Base-by-base conservation (phyloP, 371 early-diverging fungal species). In the Apophysomyces ossiformis region DNA sequence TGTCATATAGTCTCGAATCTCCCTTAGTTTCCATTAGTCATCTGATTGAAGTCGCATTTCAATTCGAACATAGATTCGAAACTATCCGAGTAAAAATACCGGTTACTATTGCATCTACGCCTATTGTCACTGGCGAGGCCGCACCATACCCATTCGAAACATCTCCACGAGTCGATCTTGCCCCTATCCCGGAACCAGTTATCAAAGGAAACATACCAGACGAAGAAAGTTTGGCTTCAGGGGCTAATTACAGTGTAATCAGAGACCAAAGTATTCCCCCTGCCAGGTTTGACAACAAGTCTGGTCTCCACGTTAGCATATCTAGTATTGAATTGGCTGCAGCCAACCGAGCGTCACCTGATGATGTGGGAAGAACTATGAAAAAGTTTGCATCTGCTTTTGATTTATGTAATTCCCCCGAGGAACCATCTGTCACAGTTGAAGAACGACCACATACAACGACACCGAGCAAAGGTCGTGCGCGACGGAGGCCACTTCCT, bases 31-130 rank as follows among this genome's bases (percentile, higher is more conserved):
- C 68, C 21, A 68, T 74, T 15, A 66, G 60, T 26, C 74, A 74
- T 57, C 70, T 68, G 37, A 58, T 74, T 7, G 70, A 74, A 43
- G 64, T 74, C 38, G 68, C 70, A 7, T 65, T 74, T n/a, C 70
- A 70, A 58, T 70, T 74, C 37, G 69, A 68, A 43, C 68, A 74
- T 41, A 43, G 50, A 37, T 70, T 74, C 41, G 74, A 74, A 58
- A 64, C 64, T 15, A 70, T 74, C 58, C 68, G 64, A 16, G 70
- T 67, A 9, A 68, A 68, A 58, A 64, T 74, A 39, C 74, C 74
- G 50, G 66, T 74, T 45, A 65, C 68, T 36, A 62, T 74, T 59
- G 70, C 70, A 57, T 74, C 74, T n/a, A 64, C 68, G 8, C 70
- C 74, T 7, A 36, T 18, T 9, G 39, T 56, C 15, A 37, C 21